Evolutionary conservation across 163 green algal species (phyloP), one percentile per base, ranked within the genome.

Genomic region (Volvox carteri): DNA sequence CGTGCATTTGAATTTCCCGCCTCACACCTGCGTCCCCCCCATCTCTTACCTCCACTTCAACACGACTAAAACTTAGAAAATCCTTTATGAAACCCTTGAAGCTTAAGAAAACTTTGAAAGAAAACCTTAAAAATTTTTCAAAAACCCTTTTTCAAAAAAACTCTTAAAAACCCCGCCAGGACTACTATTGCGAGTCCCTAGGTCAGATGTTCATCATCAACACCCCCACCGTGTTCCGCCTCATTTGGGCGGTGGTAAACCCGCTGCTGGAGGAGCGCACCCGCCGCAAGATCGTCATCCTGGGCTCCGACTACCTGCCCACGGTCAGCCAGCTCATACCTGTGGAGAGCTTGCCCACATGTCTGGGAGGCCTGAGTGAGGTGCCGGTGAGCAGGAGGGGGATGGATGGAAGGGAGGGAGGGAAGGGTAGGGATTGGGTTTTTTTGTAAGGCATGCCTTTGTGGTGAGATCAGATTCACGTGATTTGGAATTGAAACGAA

Each of bases 111-210:
- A n/a, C n/a, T n/a, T n/a, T n/a, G n/a, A n/a, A n/a, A n/a, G n/a
- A n/a, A n/a, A n/a, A n/a, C n/a, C n/a, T n/a, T n/a, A n/a, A n/a
- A n/a, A n/a, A n/a, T n/a, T n/a, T n/a, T n/a, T n/a, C n/a, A n/a
- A n/a, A n/a, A n/a, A n/a, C n/a, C n/a, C n/a, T n/a, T n/a, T n/a
- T n/a, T n/a, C n/a, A n/a, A n/a, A n/a, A n/a, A n/a, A n/a, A n/a
- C n/a, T n/a, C n/a, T n/a, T n/a, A 58, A 58, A 12, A 58, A 65
- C 25, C 30, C 75, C 77, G 0, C 46, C 93, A 97, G 91, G 94
- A 97, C 92, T 97, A 98, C 90, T 98, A 98, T 89, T 96, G 96
- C 6, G 96, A 98, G 93, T 96, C 95, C 67, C 90, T 98, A 85
- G 96, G 96, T 67, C 92, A 94, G 75, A 97, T 96, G 80, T 94